These are phyloP conservation scores for Thalassiosira hispida DNA, from an alignment of 352 stramenopile genomes.

Conservation along the genomic window DNA sequence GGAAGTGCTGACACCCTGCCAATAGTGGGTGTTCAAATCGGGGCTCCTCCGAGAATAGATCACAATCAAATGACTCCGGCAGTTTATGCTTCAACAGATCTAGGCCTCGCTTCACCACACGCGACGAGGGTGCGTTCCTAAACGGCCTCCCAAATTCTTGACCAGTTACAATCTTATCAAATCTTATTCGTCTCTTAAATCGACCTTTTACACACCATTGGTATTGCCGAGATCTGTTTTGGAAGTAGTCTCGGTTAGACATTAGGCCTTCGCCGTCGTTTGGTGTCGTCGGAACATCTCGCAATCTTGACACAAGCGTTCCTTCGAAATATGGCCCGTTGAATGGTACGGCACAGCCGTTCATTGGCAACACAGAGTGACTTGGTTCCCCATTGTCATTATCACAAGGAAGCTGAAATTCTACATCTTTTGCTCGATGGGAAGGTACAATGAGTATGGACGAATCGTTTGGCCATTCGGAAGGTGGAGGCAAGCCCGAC, in stretches of 20 bases:
- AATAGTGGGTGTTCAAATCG: conserved; percentile 58
- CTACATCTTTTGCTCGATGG: conserved; percentile 21
- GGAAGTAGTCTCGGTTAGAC: conserved; percentile 54
- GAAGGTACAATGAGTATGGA: conserved; percentile 37
- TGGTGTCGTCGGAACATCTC: conserved; percentile 27
- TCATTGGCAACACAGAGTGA: conserved; percentile 27
- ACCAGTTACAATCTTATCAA: conserved; percentile 58
- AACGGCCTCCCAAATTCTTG: conserved; percentile 58
- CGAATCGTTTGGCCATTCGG: conserved; percentile 34
- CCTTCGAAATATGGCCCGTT: conserved; percentile 47
- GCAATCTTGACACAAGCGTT: conserved; percentile 43
- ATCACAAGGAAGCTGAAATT: conserved; percentile 25
- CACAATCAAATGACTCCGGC: conserved; percentile 47
- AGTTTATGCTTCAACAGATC: conserved; percentile 48
- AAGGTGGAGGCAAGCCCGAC: conserved; percentile 32
- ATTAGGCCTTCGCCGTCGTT: conserved; percentile 12
- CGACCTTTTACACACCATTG: conserved; percentile 59
- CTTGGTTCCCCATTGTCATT: conserved; percentile 2
- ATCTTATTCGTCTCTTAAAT: conserved; percentile 51
- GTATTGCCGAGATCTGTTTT: conserved; percentile 46
- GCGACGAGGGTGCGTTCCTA: conserved; percentile 41
- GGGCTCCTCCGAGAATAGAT: conserved; percentile 48
- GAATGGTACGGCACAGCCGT: conserved; percentile 38
- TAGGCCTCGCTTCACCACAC: conserved; percentile 47
- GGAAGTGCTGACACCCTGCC: conserved; percentile 54